These are phyloP conservation scores for Pseudocercospora musae DNA, from an alignment of 2,329 filamentous ascomycete genomes.

Conservation along the genomic window DNA sequence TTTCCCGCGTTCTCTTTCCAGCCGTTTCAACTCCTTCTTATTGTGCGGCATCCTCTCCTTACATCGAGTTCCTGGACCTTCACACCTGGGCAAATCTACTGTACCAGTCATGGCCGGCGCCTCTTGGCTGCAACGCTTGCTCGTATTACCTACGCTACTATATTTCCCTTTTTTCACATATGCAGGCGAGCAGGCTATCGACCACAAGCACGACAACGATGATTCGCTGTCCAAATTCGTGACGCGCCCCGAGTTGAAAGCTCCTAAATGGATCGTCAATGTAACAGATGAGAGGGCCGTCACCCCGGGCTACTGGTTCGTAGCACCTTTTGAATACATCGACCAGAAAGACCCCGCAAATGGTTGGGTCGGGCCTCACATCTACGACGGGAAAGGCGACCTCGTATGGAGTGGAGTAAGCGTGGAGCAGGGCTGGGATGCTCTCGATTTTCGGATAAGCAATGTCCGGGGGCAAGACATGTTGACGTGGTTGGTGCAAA, in stretches of 20 bases:
- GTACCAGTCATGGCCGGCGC: not conserved
- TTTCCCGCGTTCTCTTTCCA: not conserved
- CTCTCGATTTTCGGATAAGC: conserved; percentile 18
- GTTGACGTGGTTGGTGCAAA: conserved; percentile 12
- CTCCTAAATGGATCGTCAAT: conserved; percentile 14
- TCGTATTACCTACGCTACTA: conserved; percentile 2
- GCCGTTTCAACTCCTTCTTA: not conserved
- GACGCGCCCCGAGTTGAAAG: conserved; percentile 11
- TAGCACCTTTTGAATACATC: conserved; percentile 11
- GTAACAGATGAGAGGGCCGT: conserved; percentile 8
- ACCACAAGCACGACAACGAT: conserved; percentile 2
- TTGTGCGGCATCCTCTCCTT: conserved; percentile 1
- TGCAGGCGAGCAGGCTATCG: not conserved
- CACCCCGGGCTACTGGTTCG: conserved; percentile 15
- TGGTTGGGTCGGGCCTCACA: conserved; percentile 15
- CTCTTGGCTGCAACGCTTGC: not conserved
- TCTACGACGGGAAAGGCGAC: conserved; percentile 14
- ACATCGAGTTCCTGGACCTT: not conserved
- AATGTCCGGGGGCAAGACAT: conserved; percentile 15
- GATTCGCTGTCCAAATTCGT: conserved; percentile 1
- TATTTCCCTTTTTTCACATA: not conserved
- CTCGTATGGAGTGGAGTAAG: conserved; percentile 12
- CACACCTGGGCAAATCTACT: not conserved
- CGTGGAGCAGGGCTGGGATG: conserved; percentile 1
- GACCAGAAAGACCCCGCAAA: conserved; percentile 12